Evolutionary conservation across 1,284 basidiomycete species (phyloP), one percentile per base, ranked within the genome.

Genomic region (Cryptococcus sp.): DNA sequence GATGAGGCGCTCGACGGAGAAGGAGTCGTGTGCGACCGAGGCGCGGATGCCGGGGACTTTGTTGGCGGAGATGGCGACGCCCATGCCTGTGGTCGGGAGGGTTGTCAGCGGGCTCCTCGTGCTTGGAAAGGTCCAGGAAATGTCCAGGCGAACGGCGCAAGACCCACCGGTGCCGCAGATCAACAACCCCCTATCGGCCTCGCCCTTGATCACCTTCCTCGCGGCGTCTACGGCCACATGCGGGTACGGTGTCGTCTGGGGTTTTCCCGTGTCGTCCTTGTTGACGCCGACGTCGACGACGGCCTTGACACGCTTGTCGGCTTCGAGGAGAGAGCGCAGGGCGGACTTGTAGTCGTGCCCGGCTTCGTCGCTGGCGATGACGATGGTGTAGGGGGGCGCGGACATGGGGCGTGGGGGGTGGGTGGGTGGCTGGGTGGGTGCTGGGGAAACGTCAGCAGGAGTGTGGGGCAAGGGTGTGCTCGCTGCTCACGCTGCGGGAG

Each of bases 201-300:
- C 76, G 12, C 78, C 79, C 28, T 61, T 61, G 4, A 72, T 70
- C 9, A 80, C 69, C 63, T 75, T 77, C 57, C 70, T 65, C 4
- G 77, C 79, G 0, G 78, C 79, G 18, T 69, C 74, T 46, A 79
- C 73, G 12, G 77, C 79, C 16, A 79, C 70, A 61, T 78, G 75
- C 0, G 79, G 79, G 61, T 80, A 80, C 12, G 78, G 75, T 12
- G 77, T 79, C 61, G 73, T 72, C 53, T 69, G 65, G 46, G 57
- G 42, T 35, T 59, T 62, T 15, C 60, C 60, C 38, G 63, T 60
- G 15, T 56, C 52, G 15, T 49, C 57, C 46, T 55, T 60, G 24
- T 61, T 62, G 42, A 74, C 69, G 8, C 73, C 72, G 28, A 72
- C 71, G 50, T 75, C 73, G 15, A 73, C 68, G 18, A 75, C 69